phyloP scores from a whole-genome alignment of 176 grass and related monocot species.

The Olyra latifolia region DNA sequence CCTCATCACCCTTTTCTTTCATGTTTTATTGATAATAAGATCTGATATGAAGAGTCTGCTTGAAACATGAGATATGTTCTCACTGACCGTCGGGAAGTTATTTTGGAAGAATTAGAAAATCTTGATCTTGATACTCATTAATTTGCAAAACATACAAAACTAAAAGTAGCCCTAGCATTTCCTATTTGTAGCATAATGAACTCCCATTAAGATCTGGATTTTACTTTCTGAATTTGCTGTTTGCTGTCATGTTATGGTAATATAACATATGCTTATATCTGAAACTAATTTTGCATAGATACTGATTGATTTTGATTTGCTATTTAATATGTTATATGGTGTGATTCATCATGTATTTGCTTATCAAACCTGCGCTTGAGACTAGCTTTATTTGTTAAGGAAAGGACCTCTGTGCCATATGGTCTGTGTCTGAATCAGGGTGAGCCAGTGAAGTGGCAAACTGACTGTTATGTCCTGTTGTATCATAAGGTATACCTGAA shows the following conservation, averaged over 20 bases:
- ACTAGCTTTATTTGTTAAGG: neutral
- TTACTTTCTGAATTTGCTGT: neutral
- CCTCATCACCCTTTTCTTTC: neutral
- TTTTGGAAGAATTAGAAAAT: neutral
- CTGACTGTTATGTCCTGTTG: neutral
- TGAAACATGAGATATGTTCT: neutral
- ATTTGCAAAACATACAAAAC: neutral
- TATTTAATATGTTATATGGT: neutral
- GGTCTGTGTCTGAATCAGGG: conserved; percentile 21
- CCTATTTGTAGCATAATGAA: neutral
- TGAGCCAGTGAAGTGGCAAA: neutral
- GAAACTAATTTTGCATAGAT: conserved; percentile 2
- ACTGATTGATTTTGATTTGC: neutral
- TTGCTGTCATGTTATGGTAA: neutral
- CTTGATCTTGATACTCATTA: neutral
- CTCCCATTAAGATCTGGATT: neutral
- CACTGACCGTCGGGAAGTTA: conserved; percentile 1
- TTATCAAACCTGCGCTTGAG: neutral
- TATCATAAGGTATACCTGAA: conserved; percentile 10
- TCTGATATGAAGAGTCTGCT: conserved; percentile 3
- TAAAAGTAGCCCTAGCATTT: neutral
- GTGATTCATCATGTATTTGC: conserved; percentile 2
- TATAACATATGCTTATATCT: conserved; percentile 7
- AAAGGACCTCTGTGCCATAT: neutral
- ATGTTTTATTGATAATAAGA: conserved; percentile 8